These are phyloP conservation scores for Zanthoxylum bungeanum DNA, from an alignment of 345 rosid species.

Conservation along the genomic window DNA sequence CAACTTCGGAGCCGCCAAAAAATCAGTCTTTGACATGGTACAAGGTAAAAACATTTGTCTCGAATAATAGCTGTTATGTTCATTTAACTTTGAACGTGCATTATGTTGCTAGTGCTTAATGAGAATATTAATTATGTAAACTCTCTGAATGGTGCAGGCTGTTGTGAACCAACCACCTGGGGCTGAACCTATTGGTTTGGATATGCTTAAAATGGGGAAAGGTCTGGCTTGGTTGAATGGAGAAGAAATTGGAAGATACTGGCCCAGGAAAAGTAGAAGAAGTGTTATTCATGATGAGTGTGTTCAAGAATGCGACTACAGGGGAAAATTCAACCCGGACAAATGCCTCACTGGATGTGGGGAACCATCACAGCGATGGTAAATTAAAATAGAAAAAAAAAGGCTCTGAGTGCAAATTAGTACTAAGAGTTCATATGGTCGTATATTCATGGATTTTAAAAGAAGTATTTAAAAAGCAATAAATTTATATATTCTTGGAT, in stretches of 20 bases:
- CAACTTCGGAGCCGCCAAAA: constrained; percentile 62
- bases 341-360: constrained; percentile 91
- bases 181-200: constrained; percentile 86
- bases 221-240: constrained; percentile 98
- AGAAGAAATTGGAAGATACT: constrained; percentile 93
- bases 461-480: too few relatives aligned
- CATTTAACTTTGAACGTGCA: not conserved
- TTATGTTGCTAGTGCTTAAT: not conserved
- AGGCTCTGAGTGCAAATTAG: not conserved
- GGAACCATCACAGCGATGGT: constrained; percentile 95
- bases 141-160: constrained; percentile 40
- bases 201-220: constrained; percentile 92
- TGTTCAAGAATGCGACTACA: constrained; percentile 67
- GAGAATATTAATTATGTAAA: not conserved
- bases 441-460: too few relatives aligned
- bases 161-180: constrained; percentile 75
- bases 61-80: not conserved
- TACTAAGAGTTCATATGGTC: not conserved
- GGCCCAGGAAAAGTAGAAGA: constrained; percentile 41
- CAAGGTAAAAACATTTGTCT: constrained; percentile 48
- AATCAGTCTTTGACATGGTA: constrained; percentile 88
- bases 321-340: constrained; percentile 74
- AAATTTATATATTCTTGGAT: too few relatives aligned
- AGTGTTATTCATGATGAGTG: constrained; percentile 48
- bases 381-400: constrained; percentile 14